These are phyloP conservation scores for Prunus yedoensis DNA, from an alignment of 331 rosid genomes.

Conservation along the genomic window DNA sequence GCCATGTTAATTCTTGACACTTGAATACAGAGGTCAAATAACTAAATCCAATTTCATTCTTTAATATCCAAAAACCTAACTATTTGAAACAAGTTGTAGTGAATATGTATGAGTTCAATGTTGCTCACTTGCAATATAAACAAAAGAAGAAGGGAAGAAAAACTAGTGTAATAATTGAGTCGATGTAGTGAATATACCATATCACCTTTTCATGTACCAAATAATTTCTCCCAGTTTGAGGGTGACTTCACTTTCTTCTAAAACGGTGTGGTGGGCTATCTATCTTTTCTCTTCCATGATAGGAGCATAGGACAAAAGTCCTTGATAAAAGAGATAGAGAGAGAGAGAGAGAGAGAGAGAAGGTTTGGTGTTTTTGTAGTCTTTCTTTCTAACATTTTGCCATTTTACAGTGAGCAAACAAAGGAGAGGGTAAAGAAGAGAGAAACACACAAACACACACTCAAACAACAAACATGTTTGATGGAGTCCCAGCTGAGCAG, in stretches of 20 bases:
- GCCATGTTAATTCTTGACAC: too few species aligned
- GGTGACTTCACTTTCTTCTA: constrained; percentile 53
- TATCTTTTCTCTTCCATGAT: constrained; percentile 49
- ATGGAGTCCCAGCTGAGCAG: constrained; percentile 81
- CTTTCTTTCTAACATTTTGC: constrained; percentile 44
- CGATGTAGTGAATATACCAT: background rate
- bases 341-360: too few species aligned
- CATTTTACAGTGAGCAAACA: constrained; percentile 33
- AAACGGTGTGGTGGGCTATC: constrained; percentile 66
- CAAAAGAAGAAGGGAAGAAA: too few species aligned
- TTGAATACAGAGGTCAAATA: too few species aligned
- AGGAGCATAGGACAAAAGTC: constrained; percentile 52
- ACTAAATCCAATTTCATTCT: too few species aligned
- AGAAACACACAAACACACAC: constrained; percentile 15
- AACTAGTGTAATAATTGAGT: background rate
- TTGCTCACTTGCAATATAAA: too few species aligned
- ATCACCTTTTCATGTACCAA: constrained; percentile 3
- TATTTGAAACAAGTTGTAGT: too few species aligned
- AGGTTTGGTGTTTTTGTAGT: constrained; percentile 46
- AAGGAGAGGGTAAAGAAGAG: constrained; percentile 21
- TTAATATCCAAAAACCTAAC: too few species aligned
- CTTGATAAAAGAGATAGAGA: constrained; percentile 62
- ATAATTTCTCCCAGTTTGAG: constrained; percentile 28
- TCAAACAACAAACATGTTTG: constrained; percentile 49
- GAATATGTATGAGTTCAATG: too few species aligned